Base-by-base conservation (phyloP, 1,139 yeast genomes). In the Magnusiomyces clavatus region DNA sequence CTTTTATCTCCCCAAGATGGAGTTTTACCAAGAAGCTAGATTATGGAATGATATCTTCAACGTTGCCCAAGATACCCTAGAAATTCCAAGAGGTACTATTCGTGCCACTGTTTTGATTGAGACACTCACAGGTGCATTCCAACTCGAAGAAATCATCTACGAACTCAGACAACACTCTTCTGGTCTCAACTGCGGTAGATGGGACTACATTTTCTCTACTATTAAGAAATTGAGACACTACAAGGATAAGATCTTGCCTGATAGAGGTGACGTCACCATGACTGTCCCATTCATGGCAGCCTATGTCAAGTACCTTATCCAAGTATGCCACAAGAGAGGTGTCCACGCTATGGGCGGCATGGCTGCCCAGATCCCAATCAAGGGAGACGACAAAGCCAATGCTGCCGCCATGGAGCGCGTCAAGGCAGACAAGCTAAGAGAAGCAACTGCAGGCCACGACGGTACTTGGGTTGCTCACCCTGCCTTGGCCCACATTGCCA, bases 401-500 rank as follows among this genome's bases (percentile, higher is more conserved):
- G 72, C 71, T 61, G 73, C 72, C 52, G 88, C 86, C 44, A 78
- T 82, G 79, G 82, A 77, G 59, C 80, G 81, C 59, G 88, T 82
- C 51, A 75, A 78, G 59, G 78, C 77, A 63, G 89, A 82, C 69
- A 82, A 82, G 71, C 73, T 80, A 62, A 76, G 90, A 59, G 92
- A 84, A 70, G 90, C 80, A 47, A 64, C 69, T 50, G 82, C 83
- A 48, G 88, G 88, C 52, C 85, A 85, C 69, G 88, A 82, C 69
- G 85, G 88, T 51, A 81, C 87, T 63, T 82, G 88, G 88, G 84
- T 82, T 61, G 88, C 88, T 48, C 88, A 82, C 69, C 88, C 88
- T 20, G 86, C 84, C 31, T 77, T 84, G 66, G 90, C 86, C 36
- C 76, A 81, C 48, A 78, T 83, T 61, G 89, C 86, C 34, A 76